These are phyloP conservation scores for Coemansia sp. DNA, from an alignment of 192 early-diverging fungal genomes.

Conservation along the genomic window DNA sequence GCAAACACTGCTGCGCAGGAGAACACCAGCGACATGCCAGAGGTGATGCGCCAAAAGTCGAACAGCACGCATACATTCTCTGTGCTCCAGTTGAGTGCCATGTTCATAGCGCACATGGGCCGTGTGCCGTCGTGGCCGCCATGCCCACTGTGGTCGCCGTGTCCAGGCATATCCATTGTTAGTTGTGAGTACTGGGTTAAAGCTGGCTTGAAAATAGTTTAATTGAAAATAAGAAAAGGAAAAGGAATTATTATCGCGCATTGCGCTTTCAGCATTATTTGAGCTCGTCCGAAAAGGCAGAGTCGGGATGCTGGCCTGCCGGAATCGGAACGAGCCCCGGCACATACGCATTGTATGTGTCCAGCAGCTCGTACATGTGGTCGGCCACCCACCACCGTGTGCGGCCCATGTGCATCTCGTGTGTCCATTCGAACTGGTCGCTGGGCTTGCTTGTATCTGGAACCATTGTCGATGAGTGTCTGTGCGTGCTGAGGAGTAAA, in stretches of 20 bases:
- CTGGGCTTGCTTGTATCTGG: constrained; percentile 54
- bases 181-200: constrained; percentile 4
- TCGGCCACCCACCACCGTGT: constrained; percentile 55
- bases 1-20: constrained; percentile 60
- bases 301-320: constrained; percentile 49
- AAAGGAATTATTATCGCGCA: constrained; percentile 1
- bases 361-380: constrained; percentile 55
- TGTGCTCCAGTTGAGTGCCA: constrained; percentile 77
- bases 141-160: constrained; percentile 53
- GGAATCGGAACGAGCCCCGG: constrained; percentile 52
- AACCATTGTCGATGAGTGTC: constrained; percentile 26
- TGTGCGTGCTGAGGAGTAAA: neutral
- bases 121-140: constrained; percentile 49
- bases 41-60: constrained; percentile 71
- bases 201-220: neutral
- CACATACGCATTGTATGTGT: constrained; percentile 40
- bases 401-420: constrained; percentile 52
- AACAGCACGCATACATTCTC: constrained; percentile 77
- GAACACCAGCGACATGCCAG: constrained; percentile 55
- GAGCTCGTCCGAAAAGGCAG: constrained; percentile 49
- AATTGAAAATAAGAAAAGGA: constrained; percentile 9
- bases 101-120: constrained; percentile 63
- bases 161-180: constrained; percentile 55
- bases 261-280: constrained; percentile 6
- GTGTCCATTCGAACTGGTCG: constrained; percentile 56